phyloP scores from a whole-genome alignment of 2,329 filamentous ascomycete species.

The Arthrobotrys iridis region DNA sequence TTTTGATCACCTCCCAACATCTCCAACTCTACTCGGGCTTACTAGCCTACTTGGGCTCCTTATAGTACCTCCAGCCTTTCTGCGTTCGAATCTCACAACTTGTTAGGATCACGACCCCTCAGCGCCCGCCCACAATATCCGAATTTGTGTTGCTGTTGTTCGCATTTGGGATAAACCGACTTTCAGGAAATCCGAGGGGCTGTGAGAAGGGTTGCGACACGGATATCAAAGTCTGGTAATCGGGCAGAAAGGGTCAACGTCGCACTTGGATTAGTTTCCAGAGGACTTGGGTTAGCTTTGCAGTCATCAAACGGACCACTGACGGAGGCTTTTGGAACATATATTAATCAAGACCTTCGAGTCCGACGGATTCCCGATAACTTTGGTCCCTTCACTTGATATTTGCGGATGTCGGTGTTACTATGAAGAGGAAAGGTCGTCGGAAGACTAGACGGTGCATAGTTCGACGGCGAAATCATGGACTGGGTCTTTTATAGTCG shows the following conservation, averaged over 20 bases:
- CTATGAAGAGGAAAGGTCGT: constrained; percentile 54
- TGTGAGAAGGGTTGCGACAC: constrained; percentile 29
- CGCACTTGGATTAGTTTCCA: constrained; percentile 47
- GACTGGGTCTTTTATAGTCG: constrained; percentile 55
- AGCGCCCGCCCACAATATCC: constrained; percentile 25
- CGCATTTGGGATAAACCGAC: constrained; percentile 52
- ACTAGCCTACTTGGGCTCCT: constrained; percentile 12
- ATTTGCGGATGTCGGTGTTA: constrained; percentile 50
- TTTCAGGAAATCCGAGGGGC: constrained; percentile 33
- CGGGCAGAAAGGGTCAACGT: constrained; percentile 9
- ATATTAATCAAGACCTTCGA: constrained; percentile 43
- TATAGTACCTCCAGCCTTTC: constrained; percentile 2
- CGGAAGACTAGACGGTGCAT: constrained; percentile 55
- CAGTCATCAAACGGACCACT: neutral
- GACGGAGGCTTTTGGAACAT: constrained; percentile 18
- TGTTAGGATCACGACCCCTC: constrained; percentile 4
- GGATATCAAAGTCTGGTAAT: constrained; percentile 47
- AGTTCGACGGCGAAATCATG: constrained; percentile 55
- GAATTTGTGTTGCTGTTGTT: constrained; percentile 52
- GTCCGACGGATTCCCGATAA: constrained; percentile 30
- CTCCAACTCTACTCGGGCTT: constrained; percentile 32
- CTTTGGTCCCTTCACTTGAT: constrained; percentile 20
- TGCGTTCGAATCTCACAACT: constrained; percentile 18
- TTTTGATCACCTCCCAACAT: constrained; percentile 50
- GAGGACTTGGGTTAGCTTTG: constrained; percentile 19